These are phyloP conservation scores for Decorospora gaudefroyi DNA, from an alignment of 2,329 filamentous ascomycete species.

Conservation along the genomic window DNA sequence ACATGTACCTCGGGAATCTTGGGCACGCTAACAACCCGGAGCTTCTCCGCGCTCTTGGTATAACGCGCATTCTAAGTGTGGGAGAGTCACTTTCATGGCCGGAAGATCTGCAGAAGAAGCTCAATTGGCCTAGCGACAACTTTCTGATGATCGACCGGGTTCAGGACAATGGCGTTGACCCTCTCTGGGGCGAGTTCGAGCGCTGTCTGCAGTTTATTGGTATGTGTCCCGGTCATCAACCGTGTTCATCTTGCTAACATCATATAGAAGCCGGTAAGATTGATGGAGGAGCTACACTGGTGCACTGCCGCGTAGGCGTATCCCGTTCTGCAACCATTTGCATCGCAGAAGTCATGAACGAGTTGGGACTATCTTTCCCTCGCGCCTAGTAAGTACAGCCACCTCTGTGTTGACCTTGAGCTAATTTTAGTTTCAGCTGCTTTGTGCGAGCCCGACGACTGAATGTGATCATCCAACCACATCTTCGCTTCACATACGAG, in stretches of 20 bases:
- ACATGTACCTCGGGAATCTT: conserved; percentile 95
- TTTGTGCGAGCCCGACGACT: conserved; percentile 89
- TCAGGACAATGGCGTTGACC: conserved; percentile 96
- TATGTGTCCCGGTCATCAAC: conserved; percentile 55
- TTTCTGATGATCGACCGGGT: conserved; percentile 81
- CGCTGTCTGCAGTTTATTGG: conserved; percentile 90
- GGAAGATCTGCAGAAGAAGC: conserved; percentile 61
- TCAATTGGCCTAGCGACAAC: conserved; percentile 76
- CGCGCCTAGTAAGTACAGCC: conserved; percentile 71
- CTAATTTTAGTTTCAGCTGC: conserved; percentile 58
- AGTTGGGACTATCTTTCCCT: conserved; percentile 79
- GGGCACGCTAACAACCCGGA: conserved; percentile 93
- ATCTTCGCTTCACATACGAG: conserved; percentile 90
- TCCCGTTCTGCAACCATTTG: conserved; percentile 96
- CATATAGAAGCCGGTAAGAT: conserved; percentile 74
- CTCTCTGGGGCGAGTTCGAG: conserved; percentile 81
- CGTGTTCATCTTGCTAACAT: conserved; percentile 11
- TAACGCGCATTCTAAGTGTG: conserved; percentile 85
- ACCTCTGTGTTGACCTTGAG: not conserved
- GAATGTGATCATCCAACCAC: conserved; percentile 98
- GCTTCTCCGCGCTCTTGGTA: conserved; percentile 76
- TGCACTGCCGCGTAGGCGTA: conserved; percentile 95
- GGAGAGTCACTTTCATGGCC: conserved; percentile 86
- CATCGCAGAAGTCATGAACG: conserved; percentile 97
- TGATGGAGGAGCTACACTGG: conserved; percentile 81